Conservation (phyloP, 2,329 filamentous ascomycete species). For the Colletotrichum sp. region DNA sequence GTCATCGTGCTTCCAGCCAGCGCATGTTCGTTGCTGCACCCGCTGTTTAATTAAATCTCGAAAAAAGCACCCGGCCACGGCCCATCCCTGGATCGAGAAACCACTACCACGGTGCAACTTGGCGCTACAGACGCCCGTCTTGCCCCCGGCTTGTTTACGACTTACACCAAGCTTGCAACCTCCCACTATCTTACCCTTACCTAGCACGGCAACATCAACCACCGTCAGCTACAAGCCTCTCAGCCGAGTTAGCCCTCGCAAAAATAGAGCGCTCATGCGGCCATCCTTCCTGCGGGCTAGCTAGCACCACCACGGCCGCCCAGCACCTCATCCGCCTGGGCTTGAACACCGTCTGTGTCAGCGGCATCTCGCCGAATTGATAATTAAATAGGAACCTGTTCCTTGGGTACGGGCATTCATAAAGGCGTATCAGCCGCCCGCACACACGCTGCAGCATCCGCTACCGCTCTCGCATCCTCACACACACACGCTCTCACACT, state of each 20-base stretch:
- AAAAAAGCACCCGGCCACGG: neutral
- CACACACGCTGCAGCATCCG: neutral
- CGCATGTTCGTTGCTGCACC: neutral
- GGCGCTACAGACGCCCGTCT: neutral
- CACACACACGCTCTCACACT: neutral
- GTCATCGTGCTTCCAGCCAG: constrained; percentile 19
- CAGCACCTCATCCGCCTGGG: neutral
- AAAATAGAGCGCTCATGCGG: neutral
- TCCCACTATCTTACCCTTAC: neutral
- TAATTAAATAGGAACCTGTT: neutral
- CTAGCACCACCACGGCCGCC: neutral
- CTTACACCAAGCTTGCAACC: constrained; percentile 1
- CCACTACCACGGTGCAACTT: neutral
- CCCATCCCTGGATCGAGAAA: constrained; percentile 1
- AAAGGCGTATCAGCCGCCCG: neutral
- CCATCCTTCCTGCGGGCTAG: constrained; percentile 4
- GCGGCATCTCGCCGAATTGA: neutral
- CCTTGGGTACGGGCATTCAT: neutral
- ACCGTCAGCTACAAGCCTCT: neutral
- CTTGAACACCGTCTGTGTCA: neutral
- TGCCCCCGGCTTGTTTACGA: neutral
- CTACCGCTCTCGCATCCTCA: neutral
- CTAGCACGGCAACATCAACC: neutral
- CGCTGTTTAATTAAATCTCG: constrained; percentile 4
- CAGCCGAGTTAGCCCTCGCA: constrained; percentile 8